Base-by-base conservation (phyloP, 2,329 filamentous ascomycete species). In the Ophiostoma novo-ulmi region DNA sequence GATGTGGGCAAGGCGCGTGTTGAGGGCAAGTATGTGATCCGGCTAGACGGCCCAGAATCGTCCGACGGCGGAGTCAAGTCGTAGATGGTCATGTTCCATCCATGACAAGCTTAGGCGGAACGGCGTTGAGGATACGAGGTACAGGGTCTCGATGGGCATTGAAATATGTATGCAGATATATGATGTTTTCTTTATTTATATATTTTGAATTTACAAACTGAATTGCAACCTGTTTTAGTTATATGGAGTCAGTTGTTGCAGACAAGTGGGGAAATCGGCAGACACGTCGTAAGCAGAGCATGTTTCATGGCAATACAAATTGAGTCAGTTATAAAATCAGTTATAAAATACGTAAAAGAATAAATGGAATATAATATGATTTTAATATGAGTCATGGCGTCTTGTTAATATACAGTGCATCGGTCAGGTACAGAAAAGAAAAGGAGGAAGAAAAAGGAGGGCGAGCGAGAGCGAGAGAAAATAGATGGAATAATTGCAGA, bases 21-120 rank as follows among this genome's bases (percentile, higher is more conserved):
- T n/a, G 67, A 74, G 26, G 74, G 73, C 26, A 75, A 75, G 64
- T 74, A 74, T 14, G 73, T 75, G 6, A 73, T 75, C n/a, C 72
- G 69, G 0, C 68, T 75, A n/a, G 72, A 73, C 44, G 70, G 70
- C 20, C 64, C 63, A 6, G 70, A 71, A 3, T 55, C 58, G 8
- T 69, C 58, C 5, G 72, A 73, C 22, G 68, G 68, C 14, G 38
- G 20, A 4, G 67, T 38, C 58, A 63, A 35, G 58, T 17, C 26
- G 13, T 14, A 31, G 22, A 3, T 35, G n/a, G 52, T n/a, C 2
- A n/a, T 6, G 55, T 26, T 26, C 2, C 6, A 35, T 58, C 17
- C 38, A 67, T 26, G 1, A 7, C 7, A 63, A 11, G 8, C 0
- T 55, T 11, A 6, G 14, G 55, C 14, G 26, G 58, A 7, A 35